phyloP scores from a whole-genome alignment of 805 yeast genomes.

The Cyberlindnera maclurae region DNA sequence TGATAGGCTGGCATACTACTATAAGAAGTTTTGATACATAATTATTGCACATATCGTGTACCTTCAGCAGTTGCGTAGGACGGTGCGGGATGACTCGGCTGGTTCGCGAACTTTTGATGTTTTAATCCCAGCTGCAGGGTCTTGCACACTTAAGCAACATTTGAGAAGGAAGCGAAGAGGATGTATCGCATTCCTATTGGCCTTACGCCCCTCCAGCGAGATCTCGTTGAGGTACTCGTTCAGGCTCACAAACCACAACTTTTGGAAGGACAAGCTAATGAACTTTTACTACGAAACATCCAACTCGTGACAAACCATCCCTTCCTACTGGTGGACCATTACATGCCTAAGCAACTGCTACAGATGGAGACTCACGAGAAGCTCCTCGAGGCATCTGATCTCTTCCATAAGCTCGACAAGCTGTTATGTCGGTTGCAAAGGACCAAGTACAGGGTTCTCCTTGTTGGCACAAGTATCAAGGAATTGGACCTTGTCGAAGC shows the following conservation, averaged over 20 bases:
- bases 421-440: constrained; percentile 24
- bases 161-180: background rate
- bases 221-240: constrained; percentile 35
- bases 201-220: constrained; percentile 36
- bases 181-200: constrained; percentile 33
- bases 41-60: background rate
- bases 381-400: constrained; percentile 48
- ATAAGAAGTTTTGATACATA: constrained; percentile 17
- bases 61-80: too few species aligned
- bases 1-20: constrained; percentile 13
- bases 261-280: constrained; percentile 7
- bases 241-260: constrained; percentile 34
- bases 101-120: too few species aligned
- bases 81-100: too few species aligned
- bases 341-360: constrained; percentile 61
- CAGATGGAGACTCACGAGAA: constrained; percentile 58
- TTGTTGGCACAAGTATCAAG: constrained; percentile 55
- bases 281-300: constrained; percentile 1
- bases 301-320: constrained; percentile 52
- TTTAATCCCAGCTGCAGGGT: too few species aligned
- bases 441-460: constrained; percentile 24
- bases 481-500: constrained; percentile 79
- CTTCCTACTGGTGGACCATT: constrained; percentile 66
- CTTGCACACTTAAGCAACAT: too few species aligned
- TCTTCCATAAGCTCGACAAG: constrained; percentile 47